Base-by-base conservation (phyloP, 2,329 filamentous ascomycete species). In the Diaporthe destruens region DNA sequence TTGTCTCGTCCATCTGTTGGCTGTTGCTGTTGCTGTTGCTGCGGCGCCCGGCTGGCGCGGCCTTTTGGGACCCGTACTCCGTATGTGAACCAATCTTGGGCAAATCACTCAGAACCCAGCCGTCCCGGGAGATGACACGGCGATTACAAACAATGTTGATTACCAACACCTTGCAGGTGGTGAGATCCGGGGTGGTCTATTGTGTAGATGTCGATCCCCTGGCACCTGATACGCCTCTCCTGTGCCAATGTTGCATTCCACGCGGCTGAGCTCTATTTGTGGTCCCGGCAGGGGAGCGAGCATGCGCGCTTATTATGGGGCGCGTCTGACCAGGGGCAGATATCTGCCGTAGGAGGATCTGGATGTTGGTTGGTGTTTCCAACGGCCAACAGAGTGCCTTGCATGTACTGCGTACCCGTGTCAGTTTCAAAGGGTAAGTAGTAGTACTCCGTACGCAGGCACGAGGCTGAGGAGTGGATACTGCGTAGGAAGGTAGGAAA, bases 311-410 rank as follows among this genome's bases (percentile, higher is more conserved):
- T 66, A 39, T 53, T 2, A 5, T 29, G 6, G 44, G 36, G 29
- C 47, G 47, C 47, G 44, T 34, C 18, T 36, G 47, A 25, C 61
- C 61, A 53, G 32, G 44, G 16, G 25, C 61, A 18, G 5, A 6
- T 47, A 25, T 65, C 61, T 18, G 44, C 44, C 61, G 61, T 44
- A 65, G 61, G 44, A 65, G 61, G 44, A 51, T 36, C 29, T 53
- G 32, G 61, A 2, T 39, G 61, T 66, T 53, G 47, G 61, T 53
- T 53, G 32, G 12, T 42, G n/a, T 53, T 66, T 39, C 47, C 32
- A 53, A 53, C 39, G 29, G 29, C 29, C 29, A 59, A 44, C 44
- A n/a, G 8, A 49, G 20, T 49, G 44, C 20, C 20, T n/a, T 49
- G 44, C 44, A 49, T 7, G 18, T 29, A 29, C 29, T 29, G 2